Conservation (phyloP, 225 moss, liverwort and hornwort species). For the Marchantia paleacea region DNA sequence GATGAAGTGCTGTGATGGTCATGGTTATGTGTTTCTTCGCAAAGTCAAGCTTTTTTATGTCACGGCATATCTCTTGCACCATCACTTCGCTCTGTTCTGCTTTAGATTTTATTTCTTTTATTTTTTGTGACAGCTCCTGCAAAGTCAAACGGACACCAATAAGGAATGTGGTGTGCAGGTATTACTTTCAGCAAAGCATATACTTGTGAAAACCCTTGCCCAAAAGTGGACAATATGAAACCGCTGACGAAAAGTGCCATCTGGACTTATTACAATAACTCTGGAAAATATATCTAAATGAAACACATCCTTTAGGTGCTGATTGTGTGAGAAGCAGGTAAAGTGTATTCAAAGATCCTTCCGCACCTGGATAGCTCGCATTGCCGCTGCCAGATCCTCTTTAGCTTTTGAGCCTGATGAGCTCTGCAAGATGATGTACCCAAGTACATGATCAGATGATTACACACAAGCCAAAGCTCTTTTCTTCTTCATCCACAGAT, state of each 20-base stretch:
- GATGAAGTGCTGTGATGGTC: conserved; percentile 94
- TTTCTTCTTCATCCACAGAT: neutral
- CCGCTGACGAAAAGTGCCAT: neutral
- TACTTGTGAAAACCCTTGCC: neutral
- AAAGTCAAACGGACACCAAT: neutral
- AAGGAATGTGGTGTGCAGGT: neutral
- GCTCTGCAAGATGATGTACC: conserved; percentile 51
- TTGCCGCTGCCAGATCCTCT: conserved; percentile 97
- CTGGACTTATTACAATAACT: neutral
- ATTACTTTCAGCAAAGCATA: neutral
- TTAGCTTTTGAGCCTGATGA: conserved; percentile 98
- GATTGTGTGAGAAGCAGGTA: neutral
- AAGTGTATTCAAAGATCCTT: neutral
- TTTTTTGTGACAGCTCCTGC: conserved; percentile 94
- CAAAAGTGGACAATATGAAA: neutral
- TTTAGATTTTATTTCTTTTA: conserved; percentile 95
- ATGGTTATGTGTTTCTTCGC: conserved; percentile 99
- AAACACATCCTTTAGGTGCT: neutral
- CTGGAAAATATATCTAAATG: neutral
- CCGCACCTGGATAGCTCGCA: conserved; percentile 88
- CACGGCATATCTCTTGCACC: conserved; percentile 99
- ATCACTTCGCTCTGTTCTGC: conserved; percentile 99
- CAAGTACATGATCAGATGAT: neutral
- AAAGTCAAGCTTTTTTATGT: conserved; percentile 97
- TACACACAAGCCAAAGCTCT: neutral